Evolutionary conservation across 495 filamentous ascomycete genomes (phyloP), one percentile per base, ranked within the genome.

Genomic region (Xylaria cubensis): DNA sequence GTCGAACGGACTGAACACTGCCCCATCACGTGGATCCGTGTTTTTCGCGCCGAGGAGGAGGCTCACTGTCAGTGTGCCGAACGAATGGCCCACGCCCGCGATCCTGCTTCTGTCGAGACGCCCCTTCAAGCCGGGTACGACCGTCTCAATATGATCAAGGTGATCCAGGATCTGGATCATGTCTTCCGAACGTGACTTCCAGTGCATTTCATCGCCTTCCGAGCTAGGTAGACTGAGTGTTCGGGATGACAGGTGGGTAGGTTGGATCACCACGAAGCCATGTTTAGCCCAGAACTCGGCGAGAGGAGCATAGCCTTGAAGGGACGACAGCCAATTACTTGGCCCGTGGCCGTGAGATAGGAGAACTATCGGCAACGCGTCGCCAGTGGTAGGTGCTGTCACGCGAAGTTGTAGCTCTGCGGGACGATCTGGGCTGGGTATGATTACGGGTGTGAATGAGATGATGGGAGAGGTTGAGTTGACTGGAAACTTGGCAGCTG

Each of bases 261-360:
- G 84, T 67, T 86, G 84, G 17, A 86, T 76, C 4, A 86, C 84
- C 15, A 79, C 81, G 74, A 84, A 85, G 63, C 83, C 84, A 26
- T 84, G 84, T 19, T 81, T 70, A 3, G 84, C 83, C 79, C 81
- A 85, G 79, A 85, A 86, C 36, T 85, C 80, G 64, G 75, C 78
- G 2, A 85, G 73, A 9, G 84, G 84, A 3, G 71, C 79, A 26
- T 69, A 69, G 10, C 84, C 84, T 51, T 85, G 79, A 2, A 84
- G 74, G 2, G 84, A 86, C 29, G 82, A 83, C 19, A 85, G 80
- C 44, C 80, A 74, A 53, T 84, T 82, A 42, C 81, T 82, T 13
- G 39, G 66, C 2, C 66, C 66, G 1, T n/a, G 53, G 7, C 82
- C 83, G 29, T 82, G 79, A 0, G 82, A 84, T 29, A 86, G 73